Evolutionary conservation across 1,139 yeast species (phyloP), one percentile per base, ranked within the genome.

Genomic region (Sugiyamaella neomexicana): DNA sequence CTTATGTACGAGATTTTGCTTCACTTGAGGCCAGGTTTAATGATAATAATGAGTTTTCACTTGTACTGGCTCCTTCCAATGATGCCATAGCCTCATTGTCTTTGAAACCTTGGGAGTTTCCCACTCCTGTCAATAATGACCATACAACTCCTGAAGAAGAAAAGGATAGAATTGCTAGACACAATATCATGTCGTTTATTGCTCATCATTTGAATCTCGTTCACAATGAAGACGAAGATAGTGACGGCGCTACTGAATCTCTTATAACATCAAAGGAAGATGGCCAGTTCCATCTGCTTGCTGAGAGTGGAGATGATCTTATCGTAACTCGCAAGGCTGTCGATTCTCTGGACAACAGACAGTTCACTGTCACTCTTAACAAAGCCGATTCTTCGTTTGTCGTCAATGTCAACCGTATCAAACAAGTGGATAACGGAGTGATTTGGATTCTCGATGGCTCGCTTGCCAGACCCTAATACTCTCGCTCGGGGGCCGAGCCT

Each of bases 71-170:
- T 5, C 75, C 75, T 2, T 58, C 65, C 37, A 68, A 71, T 52
- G 57, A 49, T 9, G 74, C 72, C 9, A 62, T 71, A 55, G 60
- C 62, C 20, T 46, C 57, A 27, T 58, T 71, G 44, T 44, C 64
- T 4, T 59, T 62, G 34, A 71, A 71, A 58, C 75, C 75, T 2
- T 71, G 73, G 74, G 68, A 68, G 56, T 70, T 68, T 58, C 73
- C 72, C 15, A 47, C 52, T 15, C 58, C 61, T n/a, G 58, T 60
- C 4, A 50, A 54, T 9, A 60, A 54, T 42, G 56, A 55, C 15
- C 59, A 54, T 43, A 49, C 44, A 3, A 50, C 49, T 50, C 42
- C 64, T 41, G 62, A 60, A 44, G 58, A 58, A 48, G 65, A 65
- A 47, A 62, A 63, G 49, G 72, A 70, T 46, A 57, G 59, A 13